Evolutionary conservation across 2,329 filamentous ascomycete species (phyloP).

Genomic region (Ophiosphaerella herpotricha): DNA sequence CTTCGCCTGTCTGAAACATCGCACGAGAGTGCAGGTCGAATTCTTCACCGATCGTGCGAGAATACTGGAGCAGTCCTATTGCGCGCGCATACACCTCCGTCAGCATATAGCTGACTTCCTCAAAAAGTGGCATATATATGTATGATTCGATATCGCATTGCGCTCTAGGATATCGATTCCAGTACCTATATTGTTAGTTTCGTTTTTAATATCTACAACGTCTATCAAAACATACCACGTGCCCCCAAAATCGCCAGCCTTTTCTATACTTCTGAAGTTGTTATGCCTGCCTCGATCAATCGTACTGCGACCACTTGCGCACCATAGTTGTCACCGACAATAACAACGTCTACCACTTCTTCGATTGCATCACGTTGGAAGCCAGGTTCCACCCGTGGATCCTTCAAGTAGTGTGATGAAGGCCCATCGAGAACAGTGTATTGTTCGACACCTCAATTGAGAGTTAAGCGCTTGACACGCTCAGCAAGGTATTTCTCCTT

Average conservation of each 20-base stretch:
- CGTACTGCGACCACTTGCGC: conserved; percentile 49
- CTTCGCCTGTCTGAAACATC: conserved; percentile 54
- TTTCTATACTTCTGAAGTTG: conserved; percentile 50
- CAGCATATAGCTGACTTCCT: conserved; percentile 56
- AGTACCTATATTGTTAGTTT: conserved; percentile 40
- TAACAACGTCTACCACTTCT: conserved; percentile 46
- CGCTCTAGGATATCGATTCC: conserved; percentile 45
- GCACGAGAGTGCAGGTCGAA: conserved; percentile 50
- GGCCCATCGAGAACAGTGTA: conserved; percentile 33
- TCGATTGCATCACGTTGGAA: conserved; percentile 30
- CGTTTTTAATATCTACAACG: background rate
- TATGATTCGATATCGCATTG: conserved; percentile 37
- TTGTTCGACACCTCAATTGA: conserved; percentile 33
- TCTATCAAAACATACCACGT: conserved; percentile 51
- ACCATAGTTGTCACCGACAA: conserved; percentile 53
- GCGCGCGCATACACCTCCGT: conserved; percentile 54
- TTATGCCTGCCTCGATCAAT: conserved; percentile 40
- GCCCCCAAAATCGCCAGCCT: conserved; percentile 53
- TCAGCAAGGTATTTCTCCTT: conserved; percentile 35
- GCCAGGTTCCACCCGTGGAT: conserved; percentile 35
- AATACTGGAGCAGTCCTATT: conserved; percentile 54
- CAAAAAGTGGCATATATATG: conserved; percentile 35
- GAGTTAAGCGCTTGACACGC: conserved; percentile 33
- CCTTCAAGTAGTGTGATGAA: conserved; percentile 27
- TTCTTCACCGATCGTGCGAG: conserved; percentile 50